phyloP scores from a whole-genome alignment of 345 rosid species.

The Lepidium didymum region DNA sequence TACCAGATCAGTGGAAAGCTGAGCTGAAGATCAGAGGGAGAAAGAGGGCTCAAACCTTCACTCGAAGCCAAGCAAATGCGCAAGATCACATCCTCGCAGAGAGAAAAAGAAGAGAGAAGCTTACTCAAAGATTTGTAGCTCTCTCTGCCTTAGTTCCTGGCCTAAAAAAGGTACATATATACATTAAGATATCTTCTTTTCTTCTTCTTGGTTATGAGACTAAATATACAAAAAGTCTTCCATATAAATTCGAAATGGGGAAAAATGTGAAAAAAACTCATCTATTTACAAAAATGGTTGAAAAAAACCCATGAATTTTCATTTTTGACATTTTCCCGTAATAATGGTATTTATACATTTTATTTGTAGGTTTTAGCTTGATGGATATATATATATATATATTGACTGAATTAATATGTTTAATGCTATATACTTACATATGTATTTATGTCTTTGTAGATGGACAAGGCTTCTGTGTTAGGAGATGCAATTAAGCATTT shows the following conservation, averaged over 20 bases:
- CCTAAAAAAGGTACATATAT: conserved; percentile 22
- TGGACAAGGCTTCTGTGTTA: conserved; percentile 90
- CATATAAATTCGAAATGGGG: no score
- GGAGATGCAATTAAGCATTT: conserved; percentile 80
- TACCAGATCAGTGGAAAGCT: background rate
- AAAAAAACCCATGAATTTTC: no score
- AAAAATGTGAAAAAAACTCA: no score
- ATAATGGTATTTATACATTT: background rate
- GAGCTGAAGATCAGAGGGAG: conserved; percentile 1
- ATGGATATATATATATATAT: no score
- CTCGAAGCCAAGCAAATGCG: conserved; percentile 15
- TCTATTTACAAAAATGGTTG: no score
- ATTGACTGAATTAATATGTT: no score
- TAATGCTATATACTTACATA: no score
- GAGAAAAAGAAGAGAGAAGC: conserved; percentile 25
- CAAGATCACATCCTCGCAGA: conserved; percentile 28
- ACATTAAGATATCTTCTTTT: no score
- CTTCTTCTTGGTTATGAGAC: background rate
- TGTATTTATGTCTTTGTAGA: conserved; percentile 31
- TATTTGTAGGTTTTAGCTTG: background rate
- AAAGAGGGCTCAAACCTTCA: background rate
- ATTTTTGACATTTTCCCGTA: no score
- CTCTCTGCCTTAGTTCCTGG: conserved; percentile 30
- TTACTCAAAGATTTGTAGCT: conserved; percentile 28
- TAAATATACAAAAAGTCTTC: no score